These are phyloP conservation scores for Carex pumila DNA, from an alignment of 176 grass and related monocot genomes.

Conservation along the genomic window DNA sequence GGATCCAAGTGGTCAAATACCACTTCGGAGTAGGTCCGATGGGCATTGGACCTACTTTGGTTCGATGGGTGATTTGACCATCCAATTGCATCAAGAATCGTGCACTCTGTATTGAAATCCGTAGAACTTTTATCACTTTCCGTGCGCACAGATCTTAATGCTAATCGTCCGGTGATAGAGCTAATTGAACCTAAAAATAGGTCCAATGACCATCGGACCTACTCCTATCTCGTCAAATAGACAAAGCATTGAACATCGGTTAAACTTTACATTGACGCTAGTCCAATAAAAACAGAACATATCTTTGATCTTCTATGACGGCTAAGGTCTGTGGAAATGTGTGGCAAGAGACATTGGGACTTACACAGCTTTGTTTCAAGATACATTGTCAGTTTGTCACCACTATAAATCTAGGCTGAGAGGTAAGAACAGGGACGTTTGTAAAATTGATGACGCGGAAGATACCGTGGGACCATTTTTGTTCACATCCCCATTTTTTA, in stretches of 20 bases:
- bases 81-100: too few relatives aligned
- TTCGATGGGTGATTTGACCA: too few relatives aligned
- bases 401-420: not conserved
- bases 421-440: not conserved
- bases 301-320: not conserved
- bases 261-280: not conserved
- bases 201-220: too few relatives aligned
- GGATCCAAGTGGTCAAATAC: slow-evolving; percentile 8
- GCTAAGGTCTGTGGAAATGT: not conserved
- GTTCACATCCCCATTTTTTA: not conserved
- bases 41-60: too few relatives aligned
- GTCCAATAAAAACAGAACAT: not conserved
- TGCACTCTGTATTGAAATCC: too few relatives aligned
- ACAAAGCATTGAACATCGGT: slow-evolving; percentile 1
- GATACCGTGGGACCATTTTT: not conserved
- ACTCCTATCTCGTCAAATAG: not conserved
- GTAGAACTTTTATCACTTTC: too few relatives aligned
- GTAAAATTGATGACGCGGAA: not conserved
- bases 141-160: too few relatives aligned
- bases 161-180: too few relatives aligned
- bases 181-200: too few relatives aligned
- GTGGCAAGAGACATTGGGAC: not conserved
- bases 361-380: not conserved
- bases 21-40: too few relatives aligned
- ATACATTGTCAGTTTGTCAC: not conserved